Evolutionary conservation across 106 monocot species (phyloP).

Genomic region (Vanilla planifolia): DNA sequence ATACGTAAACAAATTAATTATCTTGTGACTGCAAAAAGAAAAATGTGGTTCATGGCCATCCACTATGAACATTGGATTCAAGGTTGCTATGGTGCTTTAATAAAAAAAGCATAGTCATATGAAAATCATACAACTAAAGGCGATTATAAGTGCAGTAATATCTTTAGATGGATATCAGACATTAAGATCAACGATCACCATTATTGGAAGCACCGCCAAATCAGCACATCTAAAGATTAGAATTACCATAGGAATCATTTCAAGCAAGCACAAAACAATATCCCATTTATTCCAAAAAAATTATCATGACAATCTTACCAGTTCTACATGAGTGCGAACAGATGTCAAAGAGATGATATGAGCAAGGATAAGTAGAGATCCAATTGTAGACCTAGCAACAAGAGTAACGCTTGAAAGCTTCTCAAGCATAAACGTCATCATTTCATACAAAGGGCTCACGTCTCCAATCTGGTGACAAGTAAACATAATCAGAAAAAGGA

Average conservation of each 20-base stretch:
- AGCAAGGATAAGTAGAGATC: slow-evolving; percentile 82
- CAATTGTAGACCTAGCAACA: slow-evolving; percentile 79
- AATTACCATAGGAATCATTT: neutral
- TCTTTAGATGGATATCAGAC: too few relatives aligned
- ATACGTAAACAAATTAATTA: too few relatives aligned
- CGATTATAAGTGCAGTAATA: too few relatives aligned
- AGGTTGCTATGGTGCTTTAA: too few relatives aligned
- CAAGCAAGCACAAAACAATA: neutral
- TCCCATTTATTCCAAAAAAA: neutral
- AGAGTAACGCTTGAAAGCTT: slow-evolving; percentile 41
- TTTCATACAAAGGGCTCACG: slow-evolving; percentile 61
- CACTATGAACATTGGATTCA: too few relatives aligned
- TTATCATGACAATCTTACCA: slow-evolving; percentile 29
- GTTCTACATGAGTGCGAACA: slow-evolving; percentile 28
- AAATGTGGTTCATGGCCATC: too few relatives aligned
- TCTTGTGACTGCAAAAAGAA: too few relatives aligned
- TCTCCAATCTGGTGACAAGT: slow-evolving; percentile 49
- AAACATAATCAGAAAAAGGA: neutral
- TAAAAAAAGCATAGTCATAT: too few relatives aligned
- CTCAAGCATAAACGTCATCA: slow-evolving; percentile 85
- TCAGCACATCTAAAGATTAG: too few relatives aligned
- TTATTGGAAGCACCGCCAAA: too few relatives aligned
- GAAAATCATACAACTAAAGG: too few relatives aligned
- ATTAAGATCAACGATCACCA: too few relatives aligned
- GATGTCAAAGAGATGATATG: slow-evolving; percentile 64